Evolutionary conservation across 176 grass and related monocot genomes (phyloP), one percentile per base, ranked within the genome.

Genomic region (Alloteropsis semialata): DNA sequence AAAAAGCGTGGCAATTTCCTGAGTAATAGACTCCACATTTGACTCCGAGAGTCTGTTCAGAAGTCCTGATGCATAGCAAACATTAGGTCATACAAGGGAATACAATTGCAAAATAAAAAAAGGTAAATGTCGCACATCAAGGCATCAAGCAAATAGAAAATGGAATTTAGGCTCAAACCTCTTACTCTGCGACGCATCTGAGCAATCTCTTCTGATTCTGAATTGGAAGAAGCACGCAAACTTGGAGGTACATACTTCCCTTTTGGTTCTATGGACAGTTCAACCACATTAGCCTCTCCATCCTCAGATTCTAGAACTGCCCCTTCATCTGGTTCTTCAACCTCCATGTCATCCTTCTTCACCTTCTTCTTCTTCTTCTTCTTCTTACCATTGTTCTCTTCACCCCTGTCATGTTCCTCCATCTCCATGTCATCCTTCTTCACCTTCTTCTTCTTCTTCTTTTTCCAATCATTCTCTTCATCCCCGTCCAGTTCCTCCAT

Each of bases 11-110:
- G 92, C 87, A 57, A 98, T 82, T 88, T 98, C 93, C 88, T 92
- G 81, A 53, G 96, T 93, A 86, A 95, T 88, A 54, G 89, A 92
- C 77, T 98, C 96, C 70, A 98, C 87, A 16, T 93, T 98, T 29
- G 89, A 90, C 59, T 95, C 91, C 34, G 84, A 93, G 62, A 98
- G 93, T 32, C 89, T 91, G 55, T 93, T 95, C 67, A 98, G 61
- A 88, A 93, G 89, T 79, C 96, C 96, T 95, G 88, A 27, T 71
- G 44, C 44, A 95, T 22, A 75, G 10, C 65, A 34, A 42, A 82
- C 28, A 85, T 65, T 44, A 79, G 48, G 10, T 60, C 41, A 88
- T 80, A 63, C 45, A 34, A 66, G 30, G 76, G 8, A 89, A 77
- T 41, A 39, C 18, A 33, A 8, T 65, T 6, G 2, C 56, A 82